Percentiles rank a stretch among this genome's conserved stretches.
Evolutionary conservation across 495 filamentous ascomycete species (phyloP).

Genomic region (Penicillium pulvis): DNA sequence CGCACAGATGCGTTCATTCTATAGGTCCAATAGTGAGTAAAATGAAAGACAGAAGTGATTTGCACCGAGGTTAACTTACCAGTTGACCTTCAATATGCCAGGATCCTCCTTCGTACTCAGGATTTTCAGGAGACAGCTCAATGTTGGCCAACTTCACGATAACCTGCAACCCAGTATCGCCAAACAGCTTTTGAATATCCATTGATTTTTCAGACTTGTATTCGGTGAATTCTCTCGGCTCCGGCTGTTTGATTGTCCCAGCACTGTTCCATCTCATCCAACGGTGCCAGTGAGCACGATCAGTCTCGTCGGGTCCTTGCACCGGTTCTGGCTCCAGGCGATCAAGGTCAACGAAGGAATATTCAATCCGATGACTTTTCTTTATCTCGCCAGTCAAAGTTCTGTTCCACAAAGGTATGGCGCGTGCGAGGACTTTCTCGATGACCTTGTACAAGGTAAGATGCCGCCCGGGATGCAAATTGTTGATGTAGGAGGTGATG

Average conservation of each 20-base stretch:
- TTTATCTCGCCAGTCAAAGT: neutral
- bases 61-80: constrained; percentile 22
- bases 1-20: constrained; percentile 59
- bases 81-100: constrained; percentile 60
- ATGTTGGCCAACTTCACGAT: constrained; percentile 67
- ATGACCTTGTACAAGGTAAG: constrained; percentile 50
- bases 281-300: neutral
- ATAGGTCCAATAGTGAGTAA: neutral
- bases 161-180: constrained; percentile 52
- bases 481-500: constrained; percentile 61
- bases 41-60: neutral
- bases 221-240: constrained; percentile 34
- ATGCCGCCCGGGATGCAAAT: constrained; percentile 55
- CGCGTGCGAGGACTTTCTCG: constrained; percentile 48
- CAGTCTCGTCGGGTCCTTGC: neutral
- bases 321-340: constrained; percentile 4
- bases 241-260: constrained; percentile 29
- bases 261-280: neutral
- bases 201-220: constrained; percentile 6
- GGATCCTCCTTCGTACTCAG: constrained; percentile 46
- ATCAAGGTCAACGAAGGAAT: neutral
- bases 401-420: constrained; percentile 58
- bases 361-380: neutral
- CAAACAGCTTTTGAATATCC: constrained; percentile 30
- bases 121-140: constrained; percentile 58